These are phyloP conservation scores for Fusarium humuli DNA, from an alignment of 2,329 filamentous ascomycete species.

Conservation along the genomic window DNA sequence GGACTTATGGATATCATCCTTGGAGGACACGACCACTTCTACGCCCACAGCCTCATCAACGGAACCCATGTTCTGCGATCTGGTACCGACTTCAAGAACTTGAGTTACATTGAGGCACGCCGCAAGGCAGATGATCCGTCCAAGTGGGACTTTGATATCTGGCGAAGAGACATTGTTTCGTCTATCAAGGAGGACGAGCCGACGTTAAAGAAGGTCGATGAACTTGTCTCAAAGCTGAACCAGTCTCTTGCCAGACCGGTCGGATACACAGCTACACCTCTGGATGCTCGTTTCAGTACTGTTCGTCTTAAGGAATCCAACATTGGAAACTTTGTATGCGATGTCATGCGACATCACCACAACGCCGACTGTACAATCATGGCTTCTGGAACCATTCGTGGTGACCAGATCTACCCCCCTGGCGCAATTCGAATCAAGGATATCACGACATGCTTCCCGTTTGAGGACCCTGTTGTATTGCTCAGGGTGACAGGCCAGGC, in stretches of 20 bases:
- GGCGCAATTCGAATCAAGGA: conserved; percentile 83
- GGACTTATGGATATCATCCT: conserved; percentile 87
- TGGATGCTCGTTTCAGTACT: conserved; percentile 88
- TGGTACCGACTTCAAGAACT: conserved; percentile 90
- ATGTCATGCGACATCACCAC: conserved; percentile 89
- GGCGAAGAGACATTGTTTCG: conserved; percentile 77
- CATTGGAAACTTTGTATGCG: conserved; percentile 89
- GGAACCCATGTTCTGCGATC: conserved; percentile 87
- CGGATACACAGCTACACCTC: conserved; percentile 82
- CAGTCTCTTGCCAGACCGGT: conserved; percentile 84
- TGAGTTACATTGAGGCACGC: conserved; percentile 87
- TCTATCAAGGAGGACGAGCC: conserved; percentile 72
- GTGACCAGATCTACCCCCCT: conserved; percentile 88
- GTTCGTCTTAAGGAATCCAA: conserved; percentile 84
- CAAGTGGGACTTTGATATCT: conserved; percentile 84
- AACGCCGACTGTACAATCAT: conserved; percentile 84
- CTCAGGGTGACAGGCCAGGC: conserved; percentile 77
- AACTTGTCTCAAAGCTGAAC: conserved; percentile 78
- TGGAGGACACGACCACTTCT: conserved; percentile 92
- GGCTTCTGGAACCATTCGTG: conserved; percentile 86
- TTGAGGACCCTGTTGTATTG: conserved; percentile 89
- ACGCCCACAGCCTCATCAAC: conserved; percentile 80
- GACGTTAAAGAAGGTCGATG: conserved; percentile 71
- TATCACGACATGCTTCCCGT: conserved; percentile 90
- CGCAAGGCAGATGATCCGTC: conserved; percentile 58